Percentiles rank a stretch among this genome's conserved stretches.
Conservation (phyloP, 768 basidiomycete genomes). For the Leccinellum luteum region DNA sequence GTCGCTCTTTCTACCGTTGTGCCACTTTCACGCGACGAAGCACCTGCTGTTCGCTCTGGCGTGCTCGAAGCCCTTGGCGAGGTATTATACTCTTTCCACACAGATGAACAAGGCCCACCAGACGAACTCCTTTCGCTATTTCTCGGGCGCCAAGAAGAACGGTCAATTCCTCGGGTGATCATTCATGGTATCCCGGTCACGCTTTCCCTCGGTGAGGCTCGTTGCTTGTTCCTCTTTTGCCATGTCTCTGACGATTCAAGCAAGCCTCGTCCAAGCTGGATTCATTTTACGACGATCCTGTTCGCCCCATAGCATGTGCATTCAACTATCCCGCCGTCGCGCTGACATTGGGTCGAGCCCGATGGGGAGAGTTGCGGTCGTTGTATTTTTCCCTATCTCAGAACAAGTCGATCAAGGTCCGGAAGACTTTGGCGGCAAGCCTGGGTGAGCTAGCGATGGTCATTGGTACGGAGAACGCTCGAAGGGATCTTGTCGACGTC, state of each 20-base stretch:
- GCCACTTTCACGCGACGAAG: constrained; percentile 61
- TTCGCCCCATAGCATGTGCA: constrained; percentile 75
- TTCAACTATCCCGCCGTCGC: constrained; percentile 93
- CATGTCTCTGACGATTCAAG: constrained; percentile 5
- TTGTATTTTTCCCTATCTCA: constrained; percentile 64
- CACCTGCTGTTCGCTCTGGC: constrained; percentile 68
- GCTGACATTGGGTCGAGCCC: constrained; percentile 68
- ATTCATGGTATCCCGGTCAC: constrained; percentile 4
- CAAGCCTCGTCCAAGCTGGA: constrained; percentile 34
- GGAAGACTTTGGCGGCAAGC: constrained; percentile 81
- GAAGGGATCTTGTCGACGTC: constrained; percentile 64
- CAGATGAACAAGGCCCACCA: constrained; percentile 63
- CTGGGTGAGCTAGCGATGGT: constrained; percentile 87
- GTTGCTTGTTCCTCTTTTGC: neutral
- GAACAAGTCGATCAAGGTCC: constrained; percentile 61
- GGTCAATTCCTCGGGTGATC: constrained; percentile 32
- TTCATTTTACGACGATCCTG: constrained; percentile 59
- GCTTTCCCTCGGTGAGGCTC: constrained; percentile 19
- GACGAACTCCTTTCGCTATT: constrained; percentile 72
- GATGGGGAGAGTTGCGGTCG: constrained; percentile 74
- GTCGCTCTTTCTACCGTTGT: constrained; percentile 67
- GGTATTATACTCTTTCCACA: constrained; percentile 78
- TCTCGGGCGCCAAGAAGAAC: constrained; percentile 55
- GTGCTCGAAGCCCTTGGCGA: constrained; percentile 88
- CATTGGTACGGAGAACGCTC: constrained; percentile 67